phyloP scores from a whole-genome alignment of 1,284 basidiomycete genomes.

The Sphaerobolus stellatus region DNA sequence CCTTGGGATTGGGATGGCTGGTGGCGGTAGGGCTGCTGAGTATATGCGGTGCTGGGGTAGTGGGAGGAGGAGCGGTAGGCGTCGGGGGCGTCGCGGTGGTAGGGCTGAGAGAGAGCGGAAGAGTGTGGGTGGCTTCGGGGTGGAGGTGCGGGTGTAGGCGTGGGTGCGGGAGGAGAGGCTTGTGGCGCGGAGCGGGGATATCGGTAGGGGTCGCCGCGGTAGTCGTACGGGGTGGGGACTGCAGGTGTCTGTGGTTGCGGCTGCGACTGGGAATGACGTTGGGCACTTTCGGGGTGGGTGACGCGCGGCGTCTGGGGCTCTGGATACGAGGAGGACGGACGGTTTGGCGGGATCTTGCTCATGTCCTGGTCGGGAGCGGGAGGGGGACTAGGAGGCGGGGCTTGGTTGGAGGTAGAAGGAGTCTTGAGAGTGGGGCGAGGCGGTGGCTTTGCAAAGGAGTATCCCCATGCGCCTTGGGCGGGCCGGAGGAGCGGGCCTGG shows the following conservation, averaged over 20 bases:
- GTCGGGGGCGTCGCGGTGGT: not conserved
- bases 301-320: not conserved
- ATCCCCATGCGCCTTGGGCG: conserved; percentile 11
- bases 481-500: conserved; percentile 6
- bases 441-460: not conserved
- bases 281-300: conserved; percentile 10
- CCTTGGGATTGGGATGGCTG: too few species aligned
- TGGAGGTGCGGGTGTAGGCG: not conserved
- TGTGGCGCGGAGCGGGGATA: not conserved
- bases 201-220: not conserved
- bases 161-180: not conserved
- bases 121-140: not conserved
- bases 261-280: conserved; percentile 7
- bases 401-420: not conserved
- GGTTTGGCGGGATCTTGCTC: not conserved
- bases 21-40: not conserved
- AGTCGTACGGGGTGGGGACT: not conserved
- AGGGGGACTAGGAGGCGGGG: not conserved
- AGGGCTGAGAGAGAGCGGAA: not conserved
- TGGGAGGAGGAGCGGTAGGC: not conserved
- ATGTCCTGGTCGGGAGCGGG: not conserved
- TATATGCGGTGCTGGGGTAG: conserved; percentile 1
- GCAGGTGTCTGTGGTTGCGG: not conserved
- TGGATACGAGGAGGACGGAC: not conserved
- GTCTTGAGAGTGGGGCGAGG: not conserved